Base-by-base conservation (phyloP, 2,329 filamentous ascomycete species). In the Ascochyta viciae-villosae region DNA sequence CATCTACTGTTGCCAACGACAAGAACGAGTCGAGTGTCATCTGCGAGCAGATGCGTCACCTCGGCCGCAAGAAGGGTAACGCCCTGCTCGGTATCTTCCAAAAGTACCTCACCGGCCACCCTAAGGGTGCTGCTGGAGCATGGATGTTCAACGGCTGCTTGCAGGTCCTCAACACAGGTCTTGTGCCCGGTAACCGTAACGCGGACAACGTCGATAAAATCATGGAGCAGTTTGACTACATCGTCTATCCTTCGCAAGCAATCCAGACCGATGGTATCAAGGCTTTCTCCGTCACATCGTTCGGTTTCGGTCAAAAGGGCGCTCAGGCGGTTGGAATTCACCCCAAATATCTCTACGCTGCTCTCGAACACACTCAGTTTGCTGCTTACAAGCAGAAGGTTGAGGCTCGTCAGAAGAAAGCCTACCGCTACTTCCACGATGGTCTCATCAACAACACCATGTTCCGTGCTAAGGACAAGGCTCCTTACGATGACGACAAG, bases 91-190 rank as follows among this genome's bases (percentile, higher is more conserved):
- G 93, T 82, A 93, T 99, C 76, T 99, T 98, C 90, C 95, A 99
- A 81, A 99, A 99, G 81, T 98, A 96, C 78, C 88, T 99, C 60
- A 99, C 96, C 50, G 95, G 95, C 78, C 95, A 99, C 77, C 95
- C 95, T 72, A 99, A 99, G 87, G 95, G 95, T 88, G 94, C 95
- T 71, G 95, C 95, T 58, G 95, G 95, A 83, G 95, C 94, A 44
- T 99, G 95, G 93, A 99, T 99, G 95, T 88, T 99, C 85, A 99
- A 99, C 83, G 95, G 95, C 64, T 95, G 91, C 77, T 82, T 99
- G 76, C 95, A 99, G 78, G 92, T 97, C 41, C 86, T 99, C 69
- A 96, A 98, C 83, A 89, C 85, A 47, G 95, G 95, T 73, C 83
- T 99, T 45, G 94, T 99, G 23, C 95, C 95, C 13, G 95, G 95